phyloP scores from a whole-genome alignment of 1,139 yeast species.

The Lodderomyces metapsilosis region DNA sequence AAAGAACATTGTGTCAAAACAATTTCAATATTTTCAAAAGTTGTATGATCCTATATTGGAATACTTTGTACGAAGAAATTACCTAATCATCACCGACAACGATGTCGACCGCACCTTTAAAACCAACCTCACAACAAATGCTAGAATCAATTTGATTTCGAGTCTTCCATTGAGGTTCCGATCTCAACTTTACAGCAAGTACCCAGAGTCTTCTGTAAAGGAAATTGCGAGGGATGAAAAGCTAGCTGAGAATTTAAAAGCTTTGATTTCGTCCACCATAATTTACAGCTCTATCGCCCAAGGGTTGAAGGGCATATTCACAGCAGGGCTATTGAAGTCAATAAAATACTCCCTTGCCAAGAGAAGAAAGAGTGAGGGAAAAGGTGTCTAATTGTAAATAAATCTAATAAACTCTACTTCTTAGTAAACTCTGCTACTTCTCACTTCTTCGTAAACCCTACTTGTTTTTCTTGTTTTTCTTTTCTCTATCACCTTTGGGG shows the following conservation, averaged over 20 bases:
- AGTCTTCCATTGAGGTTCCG: constrained; percentile 56
- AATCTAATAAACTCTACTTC: not conserved
- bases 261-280: constrained; percentile 59
- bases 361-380: constrained; percentile 18
- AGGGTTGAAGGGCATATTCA: constrained; percentile 75
- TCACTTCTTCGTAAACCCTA: not conserved
- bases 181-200: constrained; percentile 40
- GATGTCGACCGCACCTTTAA: constrained; percentile 19
- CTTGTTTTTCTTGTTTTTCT: constrained; percentile 14
- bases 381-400: not conserved
- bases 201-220: constrained; percentile 30
- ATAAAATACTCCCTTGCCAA: constrained; percentile 79
- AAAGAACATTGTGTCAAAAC: constrained; percentile 78
- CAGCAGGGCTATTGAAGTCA: constrained; percentile 80
- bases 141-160: constrained; percentile 30
- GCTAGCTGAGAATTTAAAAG: constrained; percentile 37
- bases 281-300: constrained; percentile 70
- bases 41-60: constrained; percentile 66
- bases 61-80: constrained; percentile 22
- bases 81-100: constrained; percentile 18
- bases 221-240: constrained; percentile 20
- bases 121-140: constrained; percentile 17
- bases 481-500: constrained; percentile 44
- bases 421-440: constrained; percentile 14
- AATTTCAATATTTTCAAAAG: constrained; percentile 61